phyloP scores from a whole-genome alignment of 768 basidiomycete species.

The Naganishia friedmannii region DNA sequence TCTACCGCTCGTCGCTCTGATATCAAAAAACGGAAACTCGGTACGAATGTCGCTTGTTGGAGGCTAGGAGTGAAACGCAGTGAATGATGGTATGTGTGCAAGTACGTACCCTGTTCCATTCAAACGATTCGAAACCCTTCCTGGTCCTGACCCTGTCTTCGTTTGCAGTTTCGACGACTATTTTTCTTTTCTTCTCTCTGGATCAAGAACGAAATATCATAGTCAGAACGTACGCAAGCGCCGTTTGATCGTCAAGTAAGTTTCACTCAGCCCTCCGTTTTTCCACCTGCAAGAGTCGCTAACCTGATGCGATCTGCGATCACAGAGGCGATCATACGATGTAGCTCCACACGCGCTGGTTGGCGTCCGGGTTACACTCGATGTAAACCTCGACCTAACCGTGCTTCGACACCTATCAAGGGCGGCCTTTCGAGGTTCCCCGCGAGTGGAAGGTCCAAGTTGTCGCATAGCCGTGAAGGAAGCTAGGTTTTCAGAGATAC shows the following conservation, averaged over 20 bases:
- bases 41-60: background rate
- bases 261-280: background rate
- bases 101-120: background rate
- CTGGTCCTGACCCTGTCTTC: background rate
- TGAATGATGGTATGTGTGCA: background rate
- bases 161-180: background rate
- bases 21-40: background rate
- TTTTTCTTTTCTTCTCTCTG: background rate
- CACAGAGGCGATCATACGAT: slow-evolving; percentile 3
- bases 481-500: background rate
- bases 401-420: background rate
- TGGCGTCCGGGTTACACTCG: background rate
- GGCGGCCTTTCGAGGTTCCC: background rate
- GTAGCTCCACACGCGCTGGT: background rate
- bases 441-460: background rate
- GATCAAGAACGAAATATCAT: background rate
- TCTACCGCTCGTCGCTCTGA: background rate
- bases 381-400: background rate
- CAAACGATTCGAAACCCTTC: background rate
- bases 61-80: background rate
- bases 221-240: slow-evolving; percentile 4
- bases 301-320: background rate
- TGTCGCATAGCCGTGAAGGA: background rate
- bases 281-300: background rate
- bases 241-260: slow-evolving; percentile 3